Percentiles rank a stretch among this genome's conserved stretches.
Conservation (phyloP, 306 rosid species). For the Trichosanthes truncata region DNA sequence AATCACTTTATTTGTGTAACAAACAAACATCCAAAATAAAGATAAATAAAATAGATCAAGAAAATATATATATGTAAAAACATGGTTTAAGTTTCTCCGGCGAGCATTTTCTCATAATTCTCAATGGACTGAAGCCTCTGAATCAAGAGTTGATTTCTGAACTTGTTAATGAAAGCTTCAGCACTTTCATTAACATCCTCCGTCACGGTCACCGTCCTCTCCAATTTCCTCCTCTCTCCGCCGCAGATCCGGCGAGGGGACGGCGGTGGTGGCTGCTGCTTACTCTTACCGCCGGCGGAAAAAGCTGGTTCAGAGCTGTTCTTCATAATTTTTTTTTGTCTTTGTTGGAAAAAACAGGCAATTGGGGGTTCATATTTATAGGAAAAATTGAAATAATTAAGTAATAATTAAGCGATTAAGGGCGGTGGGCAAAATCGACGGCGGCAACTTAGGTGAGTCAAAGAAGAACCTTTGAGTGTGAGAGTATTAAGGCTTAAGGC, state of each 20-base stretch:
- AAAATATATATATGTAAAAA: not conserved
- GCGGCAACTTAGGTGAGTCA: not conserved
- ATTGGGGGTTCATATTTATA: not conserved
- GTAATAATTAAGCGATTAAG: not conserved
- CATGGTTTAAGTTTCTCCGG: constrained; percentile 38
- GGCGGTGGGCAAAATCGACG: not conserved
- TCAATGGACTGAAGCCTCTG: constrained; percentile 89
- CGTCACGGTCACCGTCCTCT: constrained; percentile 45
- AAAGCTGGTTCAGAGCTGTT: not conserved
- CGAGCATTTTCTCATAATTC: constrained; percentile 66
- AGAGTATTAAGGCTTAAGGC: no score
- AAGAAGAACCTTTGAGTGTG: not conserved
- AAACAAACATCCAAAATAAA: not conserved
- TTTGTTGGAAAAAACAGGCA: not conserved
- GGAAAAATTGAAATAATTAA: not conserved
- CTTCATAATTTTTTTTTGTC: not conserved
- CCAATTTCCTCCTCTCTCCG: constrained; percentile 27
- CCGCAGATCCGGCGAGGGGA: not conserved
- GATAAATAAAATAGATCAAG: not conserved
- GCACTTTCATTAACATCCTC: constrained; percentile 73
- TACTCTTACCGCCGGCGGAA: not conserved
- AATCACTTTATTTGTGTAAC: not conserved
- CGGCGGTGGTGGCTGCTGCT: not conserved
- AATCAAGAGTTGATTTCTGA: constrained; percentile 58
- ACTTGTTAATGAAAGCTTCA: constrained; percentile 79